phyloP scores from a whole-genome alignment of 2,329 filamentous ascomycete genomes.

The Calonectria naviculata region DNA sequence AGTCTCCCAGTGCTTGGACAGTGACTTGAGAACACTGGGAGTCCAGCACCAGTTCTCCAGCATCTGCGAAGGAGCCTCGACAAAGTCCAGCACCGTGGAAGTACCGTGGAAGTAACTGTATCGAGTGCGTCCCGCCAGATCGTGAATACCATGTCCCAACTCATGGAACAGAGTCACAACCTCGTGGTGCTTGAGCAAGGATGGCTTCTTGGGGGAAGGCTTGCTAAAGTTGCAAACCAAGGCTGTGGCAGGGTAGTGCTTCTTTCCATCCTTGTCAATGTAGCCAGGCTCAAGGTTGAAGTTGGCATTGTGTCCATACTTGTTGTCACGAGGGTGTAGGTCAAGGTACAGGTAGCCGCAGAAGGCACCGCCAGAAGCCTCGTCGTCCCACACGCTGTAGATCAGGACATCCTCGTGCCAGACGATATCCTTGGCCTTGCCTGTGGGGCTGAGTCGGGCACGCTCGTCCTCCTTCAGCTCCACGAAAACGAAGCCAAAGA shows the following conservation, averaged over 20 bases:
- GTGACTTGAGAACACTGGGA: slow-evolving; percentile 69
- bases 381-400: slow-evolving; percentile 86
- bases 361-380: slow-evolving; percentile 76
- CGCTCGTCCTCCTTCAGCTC: slow-evolving; percentile 76
- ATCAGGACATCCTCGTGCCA: slow-evolving; percentile 89
- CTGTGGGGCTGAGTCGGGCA: slow-evolving; percentile 71
- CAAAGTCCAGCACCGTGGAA: slow-evolving; percentile 74
- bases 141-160: slow-evolving; percentile 77
- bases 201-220: slow-evolving; percentile 80
- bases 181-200: slow-evolving; percentile 84
- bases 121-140: slow-evolving; percentile 70
- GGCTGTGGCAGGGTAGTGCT: slow-evolving; percentile 81
- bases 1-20: slow-evolving; percentile 80
- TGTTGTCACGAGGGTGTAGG: slow-evolving; percentile 82
- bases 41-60: slow-evolving; percentile 83
- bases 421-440: slow-evolving; percentile 76
- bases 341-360: slow-evolving; percentile 88
- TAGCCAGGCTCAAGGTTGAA: slow-evolving; percentile 84
- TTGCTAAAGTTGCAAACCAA: slow-evolving; percentile 90
- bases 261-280: slow-evolving; percentile 72
- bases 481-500: slow-evolving; percentile 84
- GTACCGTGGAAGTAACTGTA: slow-evolving; percentile 78
- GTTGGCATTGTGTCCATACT: slow-evolving; percentile 88
- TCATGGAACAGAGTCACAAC: slow-evolving; percentile 87
- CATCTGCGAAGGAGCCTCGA: slow-evolving; percentile 79